Base-by-base conservation (phyloP, 768 basidiomycete genomes). In the Lentinula guzmanii region DNA sequence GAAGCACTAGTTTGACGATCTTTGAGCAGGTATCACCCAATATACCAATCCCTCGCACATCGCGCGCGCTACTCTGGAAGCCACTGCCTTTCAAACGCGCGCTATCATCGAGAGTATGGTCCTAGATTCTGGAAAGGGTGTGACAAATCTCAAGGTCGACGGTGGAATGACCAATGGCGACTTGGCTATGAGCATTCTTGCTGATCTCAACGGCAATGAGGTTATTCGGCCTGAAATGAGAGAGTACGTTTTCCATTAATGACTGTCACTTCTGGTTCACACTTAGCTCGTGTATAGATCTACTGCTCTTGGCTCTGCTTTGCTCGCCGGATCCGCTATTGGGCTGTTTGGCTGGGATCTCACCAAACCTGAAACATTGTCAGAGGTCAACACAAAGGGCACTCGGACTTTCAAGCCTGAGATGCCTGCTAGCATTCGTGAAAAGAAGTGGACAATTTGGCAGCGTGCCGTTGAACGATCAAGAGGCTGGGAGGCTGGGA, bases 151-250 rank as follows among this genome's bases (percentile, higher is more conserved):
- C 65, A 95, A 90, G 72, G 96, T 99, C 43, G 97, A 98, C 71
- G 97, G 97, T 18, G 94, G 95, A 15, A 95, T 97, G 90, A 97
- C 95, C 8, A 96, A 95, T 65, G 91, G 92, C 35, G 93, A 96
- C 69, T 73, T 90, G 31, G 91, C 88, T 62, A 93, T 96, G 93
- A 79, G 82, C 67, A 77, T 95, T 54, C 80, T 95, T 62, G 91
- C 92, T 3, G 89, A 97, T 70, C 77, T 96, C 43, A 93, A 94
- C 37, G 96, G 95, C 13, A 95, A 96, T 75, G 86, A 85, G 24
- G 92, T 99, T 63, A 77, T 95, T 61, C 82, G 97, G 58, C 97
- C 96, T 7, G 88, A 93, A 70, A 99, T 99, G 97, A 79, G 96
- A 71, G 97, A 99, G 93, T 92, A 70, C 65, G 90, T 83, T 8